Base-by-base conservation (phyloP, 257 asterid species). In the Salvia rosmarinus region DNA sequence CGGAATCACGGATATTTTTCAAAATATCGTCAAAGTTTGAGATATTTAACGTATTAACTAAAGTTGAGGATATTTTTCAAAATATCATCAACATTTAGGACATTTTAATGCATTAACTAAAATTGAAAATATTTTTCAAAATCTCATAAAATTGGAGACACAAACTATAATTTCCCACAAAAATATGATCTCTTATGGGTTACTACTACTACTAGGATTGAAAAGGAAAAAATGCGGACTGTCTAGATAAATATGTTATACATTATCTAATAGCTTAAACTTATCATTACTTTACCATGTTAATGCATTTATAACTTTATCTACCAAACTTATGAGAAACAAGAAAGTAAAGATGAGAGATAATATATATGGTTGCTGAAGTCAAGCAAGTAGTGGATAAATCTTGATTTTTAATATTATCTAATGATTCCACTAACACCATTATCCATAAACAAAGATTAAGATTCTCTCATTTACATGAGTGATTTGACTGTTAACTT, bases 311-410 rank as follows among this genome's bases (percentile, higher is more conserved):
- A 64, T 25, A 40, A 40, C 58, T 14, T 51, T 17, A 42, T 65
- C 23, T 43, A 10, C 25, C 39, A 52, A 68, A 19, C 52, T 14
- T 21, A 9, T 13, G 20, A 9, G 12, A 57, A 58, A 58, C n/a
- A 9, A 52, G 14, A 10, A 52, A 16, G 25, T 7, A 46, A n/a
- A n/a, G n/a, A 13, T 21, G 21, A 16, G 7, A 1, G 6, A 28
- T 46, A 16, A 5, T 13, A 51, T 32, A 60, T 49, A 39, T 62
- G 65, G 23, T 55, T 63, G 2, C 34, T 59, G 46, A 17, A 68
- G 73, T 62, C 64, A 78, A 61, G 40, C 75, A n/a, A 28, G 25
- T 46, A 71, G 68, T 70, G 79, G 78, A 58, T 72, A 39, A 68
- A 65, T 37, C 2, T 42, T 50, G 40, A 71, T 42, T 50, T 35